Evolutionary conservation across 768 basidiomycete species (phyloP), one percentile per base, ranked within the genome.

Genomic region (Hygrophoropsis aurantiaca): DNA sequence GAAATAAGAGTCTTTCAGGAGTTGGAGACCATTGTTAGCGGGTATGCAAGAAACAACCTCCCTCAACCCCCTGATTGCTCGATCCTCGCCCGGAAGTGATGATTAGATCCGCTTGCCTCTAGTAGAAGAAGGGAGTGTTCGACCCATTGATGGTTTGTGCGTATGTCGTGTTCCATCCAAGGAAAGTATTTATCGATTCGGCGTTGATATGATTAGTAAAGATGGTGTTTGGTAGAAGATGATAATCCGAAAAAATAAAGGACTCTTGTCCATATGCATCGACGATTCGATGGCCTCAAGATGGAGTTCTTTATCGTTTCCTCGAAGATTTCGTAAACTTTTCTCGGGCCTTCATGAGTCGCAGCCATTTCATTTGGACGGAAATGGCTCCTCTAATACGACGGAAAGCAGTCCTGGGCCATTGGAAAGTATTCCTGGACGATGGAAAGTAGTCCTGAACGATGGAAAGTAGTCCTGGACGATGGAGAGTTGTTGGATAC

Each of bases 1-100:
- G 59, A 97, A 94, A 67, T 94, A 95, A 3, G 85, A 70, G 42
- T 93, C 80, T 3, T 64, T 60, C 0, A 94, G 90, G 16, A 62
- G 58, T 53, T 78, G 82, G 71, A 88, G 74, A 7, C 94, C 95
- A 8, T 66, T 68, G 7, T 82, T 80, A 0, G 90, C 92, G 2
- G 89, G 88, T 33, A 93, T 78, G 57, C 86, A 88, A 1, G 81
- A 51, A 18, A 80, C 69, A 3, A 66, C 59, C 42, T 68, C 67
- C 25, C 91, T 65, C 20, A 81, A 62, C 1, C 60, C 57, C n/a
- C 71, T 66, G 25, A 87, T 70, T 8, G 77, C 60, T 59, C 81
- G 83, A 21, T 72, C 66, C 15, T 65, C 56, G 0, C 70, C 69
- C 0, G 79, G 62, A n/a, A 90, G 59, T 5, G 78, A 76, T 8